phyloP scores from a whole-genome alignment of 1,139 yeast species.

The Blastobotrys ciferrii region DNA sequence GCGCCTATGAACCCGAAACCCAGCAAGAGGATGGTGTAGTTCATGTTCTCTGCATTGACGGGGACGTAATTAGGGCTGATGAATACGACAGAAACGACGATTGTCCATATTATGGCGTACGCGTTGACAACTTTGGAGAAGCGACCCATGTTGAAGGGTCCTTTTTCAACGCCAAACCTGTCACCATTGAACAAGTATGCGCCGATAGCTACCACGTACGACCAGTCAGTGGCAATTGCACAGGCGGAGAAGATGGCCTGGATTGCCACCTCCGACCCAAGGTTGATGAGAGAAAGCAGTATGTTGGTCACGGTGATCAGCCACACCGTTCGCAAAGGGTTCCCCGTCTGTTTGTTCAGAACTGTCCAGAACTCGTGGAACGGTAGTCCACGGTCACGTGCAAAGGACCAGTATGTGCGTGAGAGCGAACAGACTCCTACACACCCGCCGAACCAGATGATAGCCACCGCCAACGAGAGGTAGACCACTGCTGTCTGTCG shows the following conservation, averaged over 20 bases:
- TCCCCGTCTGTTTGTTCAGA: conserved; percentile 51
- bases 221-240: conserved; percentile 66
- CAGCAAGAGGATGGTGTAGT: conserved; percentile 61
- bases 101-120: conserved; percentile 44
- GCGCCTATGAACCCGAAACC: conserved; percentile 47
- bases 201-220: conserved; percentile 61
- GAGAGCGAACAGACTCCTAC: conserved; percentile 59
- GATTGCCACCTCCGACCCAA: conserved; percentile 64
- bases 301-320: conserved; percentile 56
- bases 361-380: conserved; percentile 48
- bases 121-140: conserved; percentile 54
- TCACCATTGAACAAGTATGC: conserved; percentile 51
- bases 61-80: conserved; percentile 65
- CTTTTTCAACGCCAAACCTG: conserved; percentile 48
- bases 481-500: conserved; percentile 52
- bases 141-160: conserved; percentile 66
- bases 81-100: conserved; percentile 40
- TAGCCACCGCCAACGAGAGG: conserved; percentile 53
- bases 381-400: conserved; percentile 67
- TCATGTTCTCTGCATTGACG: conserved; percentile 60
- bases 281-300: conserved; percentile 53
- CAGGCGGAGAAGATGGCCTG: conserved; percentile 74
- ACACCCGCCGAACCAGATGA: conserved; percentile 46
- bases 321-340: conserved; percentile 69
- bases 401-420: conserved; percentile 62